A percentile compares a stretch with the other conserved stretches of the same genome.
Evolutionary conservation across 495 filamentous ascomycete genomes (phyloP).

Genomic region (Annulohypoxylon nitens): DNA sequence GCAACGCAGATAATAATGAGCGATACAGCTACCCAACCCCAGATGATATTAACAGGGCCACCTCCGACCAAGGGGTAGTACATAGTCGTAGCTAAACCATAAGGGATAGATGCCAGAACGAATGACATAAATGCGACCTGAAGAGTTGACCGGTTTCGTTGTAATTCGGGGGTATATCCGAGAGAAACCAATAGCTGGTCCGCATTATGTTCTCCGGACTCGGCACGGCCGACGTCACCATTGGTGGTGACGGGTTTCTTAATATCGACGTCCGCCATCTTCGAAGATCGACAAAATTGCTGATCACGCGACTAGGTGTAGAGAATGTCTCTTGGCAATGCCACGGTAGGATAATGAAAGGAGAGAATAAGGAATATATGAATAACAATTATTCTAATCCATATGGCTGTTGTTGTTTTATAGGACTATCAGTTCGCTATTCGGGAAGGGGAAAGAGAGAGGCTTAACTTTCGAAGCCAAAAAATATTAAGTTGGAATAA

Average conservation of each 20-base stretch:
- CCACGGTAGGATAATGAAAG: background rate
- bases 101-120: conserved; percentile 69
- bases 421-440: background rate
- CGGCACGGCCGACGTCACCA: conserved; percentile 25
- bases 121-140: conserved; percentile 71
- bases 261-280: conserved; percentile 36
- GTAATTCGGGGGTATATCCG: conserved; percentile 66
- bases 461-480: background rate
- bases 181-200: conserved; percentile 65
- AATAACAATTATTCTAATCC: conserved; percentile 11
- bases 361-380: background rate
- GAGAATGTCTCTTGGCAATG: conserved; percentile 8
- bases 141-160: conserved; percentile 65
- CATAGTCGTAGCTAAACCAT: conserved; percentile 76
- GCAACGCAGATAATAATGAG: conserved; percentile 67
- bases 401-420: conserved; percentile 1
- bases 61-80: conserved; percentile 76
- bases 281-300: conserved; percentile 1
- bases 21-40: conserved; percentile 68
- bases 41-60: conserved; percentile 74
- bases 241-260: conserved; percentile 39
- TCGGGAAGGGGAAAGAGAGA: background rate
- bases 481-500: background rate
- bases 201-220: conserved; percentile 46
- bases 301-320: conserved; percentile 16